A percentile compares a stretch with the other conserved stretches of the same genome.
phyloP scores from a whole-genome alignment of 257 asterid genomes.

The Avicennia marina region DNA sequence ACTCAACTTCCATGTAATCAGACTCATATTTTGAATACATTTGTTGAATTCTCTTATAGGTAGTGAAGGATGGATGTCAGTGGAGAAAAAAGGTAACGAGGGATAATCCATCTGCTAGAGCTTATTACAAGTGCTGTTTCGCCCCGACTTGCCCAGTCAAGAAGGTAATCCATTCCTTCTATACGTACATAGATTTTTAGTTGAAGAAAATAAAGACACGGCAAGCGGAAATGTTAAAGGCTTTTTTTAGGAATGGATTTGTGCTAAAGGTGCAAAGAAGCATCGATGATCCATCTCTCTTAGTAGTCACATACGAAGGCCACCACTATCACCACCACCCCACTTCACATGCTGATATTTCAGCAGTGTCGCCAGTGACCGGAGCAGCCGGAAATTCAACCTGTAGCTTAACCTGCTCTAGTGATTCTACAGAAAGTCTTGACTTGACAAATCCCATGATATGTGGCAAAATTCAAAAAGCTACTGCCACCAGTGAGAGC shows the following conservation, averaged over 20 bases:
- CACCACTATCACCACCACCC: conserved; percentile 43
- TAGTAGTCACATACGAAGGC: conserved; percentile 70
- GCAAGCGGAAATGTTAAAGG: no score
- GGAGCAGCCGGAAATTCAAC: conserved; percentile 9
- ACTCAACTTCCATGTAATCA: no score
- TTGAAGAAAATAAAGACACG: no score
- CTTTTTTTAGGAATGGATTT: no score
- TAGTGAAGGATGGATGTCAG: conserved; percentile 62
- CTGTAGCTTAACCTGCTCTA: conserved; percentile 5
- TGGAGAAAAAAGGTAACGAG: conserved; percentile 84
- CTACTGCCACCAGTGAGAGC: conserved; percentile 21
- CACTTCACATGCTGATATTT: conserved; percentile 19
- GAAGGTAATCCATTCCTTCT: conserved; percentile 13
- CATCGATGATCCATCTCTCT: conserved; percentile 43
- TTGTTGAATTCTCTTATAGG: conserved; percentile 23
- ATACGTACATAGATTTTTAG: no score
- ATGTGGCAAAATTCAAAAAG: conserved; percentile 17
- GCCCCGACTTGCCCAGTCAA: conserved; percentile 75
- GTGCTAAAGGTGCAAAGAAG: conserved; percentile 65
- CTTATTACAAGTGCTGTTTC: conserved; percentile 71
- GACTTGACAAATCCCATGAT: conserved; percentile 12
- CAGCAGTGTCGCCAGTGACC: conserved; percentile 13
- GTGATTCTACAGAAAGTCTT: conserved; percentile 1
- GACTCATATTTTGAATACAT: not conserved
- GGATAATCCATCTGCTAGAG: conserved; percentile 84